Conservation (phyloP, 345 rosid genomes). For the Ceriops tagal region DNA sequence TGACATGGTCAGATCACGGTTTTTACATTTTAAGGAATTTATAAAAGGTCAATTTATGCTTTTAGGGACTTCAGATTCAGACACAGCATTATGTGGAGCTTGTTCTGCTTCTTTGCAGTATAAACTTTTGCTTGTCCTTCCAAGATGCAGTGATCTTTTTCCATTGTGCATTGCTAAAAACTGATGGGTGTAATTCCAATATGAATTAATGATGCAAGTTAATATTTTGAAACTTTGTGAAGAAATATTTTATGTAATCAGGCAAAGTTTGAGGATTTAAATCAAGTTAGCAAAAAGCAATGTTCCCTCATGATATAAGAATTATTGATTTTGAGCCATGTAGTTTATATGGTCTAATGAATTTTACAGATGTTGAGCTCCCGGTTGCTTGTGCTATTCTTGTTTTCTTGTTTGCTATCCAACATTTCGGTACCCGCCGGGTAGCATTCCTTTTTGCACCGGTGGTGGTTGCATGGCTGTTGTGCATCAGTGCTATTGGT, state of each 20-base stretch:
- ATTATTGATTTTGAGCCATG: background rate
- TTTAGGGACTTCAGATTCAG: constrained; percentile 16
- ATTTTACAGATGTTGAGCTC: constrained; percentile 18
- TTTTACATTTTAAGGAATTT: constrained; percentile 1
- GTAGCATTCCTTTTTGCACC: constrained; percentile 1
- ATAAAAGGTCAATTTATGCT: constrained; percentile 6
- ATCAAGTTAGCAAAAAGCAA: background rate
- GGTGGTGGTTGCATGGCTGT: background rate
- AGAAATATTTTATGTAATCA: background rate
- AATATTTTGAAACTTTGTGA: background rate
- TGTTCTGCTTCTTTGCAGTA: background rate
- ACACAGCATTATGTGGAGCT: background rate
- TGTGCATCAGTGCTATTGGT: constrained; percentile 3
- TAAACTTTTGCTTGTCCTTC: too few relatives aligned
- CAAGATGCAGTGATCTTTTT: too few relatives aligned
- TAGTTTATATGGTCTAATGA: background rate
- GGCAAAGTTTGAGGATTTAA: background rate
- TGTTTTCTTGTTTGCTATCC: constrained; percentile 1
- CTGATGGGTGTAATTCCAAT: too few relatives aligned
- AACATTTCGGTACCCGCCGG: background rate
- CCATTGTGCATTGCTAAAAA: too few relatives aligned
- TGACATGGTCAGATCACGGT: constrained; percentile 11
- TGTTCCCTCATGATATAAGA: background rate
- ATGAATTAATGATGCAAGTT: background rate
- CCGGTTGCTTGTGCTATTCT: constrained; percentile 5